Base-by-base conservation (phyloP, 768 basidiomycete species). In the Psilocybe cubensis region DNA sequence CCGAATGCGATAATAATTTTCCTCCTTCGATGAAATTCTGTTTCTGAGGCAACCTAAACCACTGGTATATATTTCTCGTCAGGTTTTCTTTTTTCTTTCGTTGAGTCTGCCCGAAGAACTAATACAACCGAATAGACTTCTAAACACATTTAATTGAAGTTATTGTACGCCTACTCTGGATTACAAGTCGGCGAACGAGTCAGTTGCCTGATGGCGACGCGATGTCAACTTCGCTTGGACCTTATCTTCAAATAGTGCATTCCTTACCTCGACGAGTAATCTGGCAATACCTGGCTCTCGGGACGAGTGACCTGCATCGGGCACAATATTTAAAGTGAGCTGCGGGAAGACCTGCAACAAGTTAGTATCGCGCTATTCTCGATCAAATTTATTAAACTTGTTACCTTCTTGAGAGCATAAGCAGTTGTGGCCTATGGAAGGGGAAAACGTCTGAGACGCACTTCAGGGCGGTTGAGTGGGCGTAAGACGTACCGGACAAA, bases 241-340 rank as follows among this genome's bases (percentile, higher is more conserved):
- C 10, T n/a, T 28, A 17, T 42, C 24, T 18, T 45, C 17, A 29
- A 42, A 44, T 14, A 27, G 31, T 18, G 20, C 8, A n/a, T 6
- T 17, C 29, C 45, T 17, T 46, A 86, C 92, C 79, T 92, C 82
- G 14, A 92, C 82, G 38, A 96, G 77, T 52, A 88, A 71, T 69
- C 85, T 85, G 24, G 84, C 75, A 9, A 76, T 96, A 3, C 87
- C 88, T 1, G 75, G 66, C 72, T 96, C 95, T 42, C 87, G 83
- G 11, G 91, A 81, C 27, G 90, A 92, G 70, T 97, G 95, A 0
- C 94, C 94, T 3, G 94, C 94, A 70, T 92, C 90, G 14, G 90
- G 86, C 11, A 94, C 88, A 48, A 94, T 82, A 43, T 56, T 51
- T 4, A 96, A 71, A 50, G 52, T 54, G 23, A 59, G 40, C 24